Evolutionary conservation across 768 basidiomycete species (phyloP).

Genomic region (Harrya chromipes): DNA sequence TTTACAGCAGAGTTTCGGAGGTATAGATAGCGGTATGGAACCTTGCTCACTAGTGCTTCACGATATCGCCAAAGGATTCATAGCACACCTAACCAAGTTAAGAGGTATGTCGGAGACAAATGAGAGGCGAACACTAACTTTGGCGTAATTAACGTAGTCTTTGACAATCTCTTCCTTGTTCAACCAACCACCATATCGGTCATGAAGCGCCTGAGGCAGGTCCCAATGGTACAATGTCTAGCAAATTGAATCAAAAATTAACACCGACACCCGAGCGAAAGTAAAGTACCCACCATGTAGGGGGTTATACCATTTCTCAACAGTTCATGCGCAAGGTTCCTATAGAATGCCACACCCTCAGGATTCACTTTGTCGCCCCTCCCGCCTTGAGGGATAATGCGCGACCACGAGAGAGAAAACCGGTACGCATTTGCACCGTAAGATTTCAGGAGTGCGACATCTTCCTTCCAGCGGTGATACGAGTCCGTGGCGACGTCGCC

Average conservation of each 20-base stretch:
- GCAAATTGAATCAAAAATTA: neutral
- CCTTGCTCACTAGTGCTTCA: slow-evolving; percentile 62
- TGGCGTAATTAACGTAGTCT: slow-evolving; percentile 65
- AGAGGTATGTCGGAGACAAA: slow-evolving; percentile 6
- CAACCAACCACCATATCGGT: slow-evolving; percentile 75
- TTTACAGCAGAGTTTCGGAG: slow-evolving; percentile 18
- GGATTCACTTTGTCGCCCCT: slow-evolving; percentile 71
- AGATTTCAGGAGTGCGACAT: slow-evolving; percentile 56
- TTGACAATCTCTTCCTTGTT: slow-evolving; percentile 67
- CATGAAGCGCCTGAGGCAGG: slow-evolving; percentile 69
- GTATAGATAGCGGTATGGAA: neutral
- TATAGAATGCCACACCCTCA: slow-evolving; percentile 70
- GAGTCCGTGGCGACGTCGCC: slow-evolving; percentile 76
- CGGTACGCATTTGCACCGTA: slow-evolving; percentile 76
- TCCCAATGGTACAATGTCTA: slow-evolving; percentile 83
- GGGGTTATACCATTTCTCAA: slow-evolving; percentile 64
- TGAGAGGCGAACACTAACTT: slow-evolving; percentile 31
- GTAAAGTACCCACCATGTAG: slow-evolving; percentile 52
- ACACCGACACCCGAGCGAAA: neutral
- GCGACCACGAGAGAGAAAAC: slow-evolving; percentile 77
- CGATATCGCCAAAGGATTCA: slow-evolving; percentile 72
- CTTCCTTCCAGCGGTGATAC: slow-evolving; percentile 69
- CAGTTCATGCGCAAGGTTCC: slow-evolving; percentile 65
- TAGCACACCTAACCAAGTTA: slow-evolving; percentile 57
- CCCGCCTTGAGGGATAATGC: slow-evolving; percentile 74